These are phyloP conservation scores for Thelephora aurantiotincta DNA, from an alignment of 768 basidiomycete species.

Conservation along the genomic window DNA sequence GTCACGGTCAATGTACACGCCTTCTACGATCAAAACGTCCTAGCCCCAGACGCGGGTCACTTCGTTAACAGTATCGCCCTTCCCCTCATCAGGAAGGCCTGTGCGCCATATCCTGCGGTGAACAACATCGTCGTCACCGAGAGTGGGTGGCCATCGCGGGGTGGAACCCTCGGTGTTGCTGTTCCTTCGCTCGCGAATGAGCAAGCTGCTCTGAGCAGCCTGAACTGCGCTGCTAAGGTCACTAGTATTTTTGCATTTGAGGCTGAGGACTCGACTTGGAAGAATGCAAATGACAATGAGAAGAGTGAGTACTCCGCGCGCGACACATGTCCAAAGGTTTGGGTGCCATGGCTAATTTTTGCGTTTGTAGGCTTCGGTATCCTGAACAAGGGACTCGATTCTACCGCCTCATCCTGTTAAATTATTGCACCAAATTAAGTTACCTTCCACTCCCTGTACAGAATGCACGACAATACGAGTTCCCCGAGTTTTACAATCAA, in stretches of 20 bases:
- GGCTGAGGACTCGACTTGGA: background rate
- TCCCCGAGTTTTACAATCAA: no score
- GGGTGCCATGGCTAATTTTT: no score
- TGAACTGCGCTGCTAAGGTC: background rate
- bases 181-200: background rate
- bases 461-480: no score
- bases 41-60: background rate
- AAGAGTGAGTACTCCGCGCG: background rate
- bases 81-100: background rate
- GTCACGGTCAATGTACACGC: background rate
- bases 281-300: background rate
- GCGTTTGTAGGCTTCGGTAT: no score
- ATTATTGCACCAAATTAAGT: no score
- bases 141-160: background rate
- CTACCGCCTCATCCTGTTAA: no score
- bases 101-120: background rate
- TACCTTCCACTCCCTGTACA: no score
- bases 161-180: background rate
- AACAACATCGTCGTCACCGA: background rate
- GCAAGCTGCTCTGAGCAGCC: background rate
- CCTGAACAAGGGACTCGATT: no score
- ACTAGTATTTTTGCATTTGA: background rate
- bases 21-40: background rate
- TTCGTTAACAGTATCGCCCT: background rate
- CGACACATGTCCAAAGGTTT: no score